Base-by-base conservation (phyloP, 208 protist species). In the Lotmaria passim region DNA sequence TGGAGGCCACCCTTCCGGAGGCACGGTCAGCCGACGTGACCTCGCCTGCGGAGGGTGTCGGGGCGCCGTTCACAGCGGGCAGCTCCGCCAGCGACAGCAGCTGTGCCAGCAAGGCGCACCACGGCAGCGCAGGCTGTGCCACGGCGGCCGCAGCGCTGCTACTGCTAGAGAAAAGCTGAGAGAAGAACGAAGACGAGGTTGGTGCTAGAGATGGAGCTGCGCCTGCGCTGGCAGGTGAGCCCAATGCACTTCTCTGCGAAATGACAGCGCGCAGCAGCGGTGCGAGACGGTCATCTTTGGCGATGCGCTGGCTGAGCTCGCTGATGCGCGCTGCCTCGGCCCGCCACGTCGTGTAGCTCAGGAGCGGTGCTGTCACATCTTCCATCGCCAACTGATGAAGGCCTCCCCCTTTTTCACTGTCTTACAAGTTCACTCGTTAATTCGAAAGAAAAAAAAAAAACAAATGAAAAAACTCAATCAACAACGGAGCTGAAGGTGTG, bases 281-380 rank as follows among this genome's bases (percentile, higher is more conserved):
- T 2, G 19, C 33, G 11, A 69, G 53, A 14, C 28, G 59, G 6
- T 24, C 61, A 31, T 75, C 69, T 0, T 47, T 47, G 0, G 41
- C 10, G 34, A 63, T 63, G 24, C 28, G 33, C 30, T 39, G 61
- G 11, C 62, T 55, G 15, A 69, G 33, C 7, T 43, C 53, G 7
- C 39, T 24, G 55, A 76, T 58, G 46, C 55, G 52, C 6, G 46
- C 24, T 1, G 34, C 36, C 55, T 76, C 70, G 46, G 19, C 21
- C 17, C 53, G 70, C 70, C 70, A 76, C 50, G 52, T 46, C 4
- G 44, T 39, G 62, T 76, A 69, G 30, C 55, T 69, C 36, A 69
- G 34, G 6, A 39, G 21, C 31, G 33, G 28, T 3, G 38, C 21
- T 7, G 57, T 11, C 14, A 5, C 69, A 62, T 62, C 26, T 1